Evolutionary conservation across 768 basidiomycete genomes (phyloP).

Genomic region (Tubosaeta sp.): DNA sequence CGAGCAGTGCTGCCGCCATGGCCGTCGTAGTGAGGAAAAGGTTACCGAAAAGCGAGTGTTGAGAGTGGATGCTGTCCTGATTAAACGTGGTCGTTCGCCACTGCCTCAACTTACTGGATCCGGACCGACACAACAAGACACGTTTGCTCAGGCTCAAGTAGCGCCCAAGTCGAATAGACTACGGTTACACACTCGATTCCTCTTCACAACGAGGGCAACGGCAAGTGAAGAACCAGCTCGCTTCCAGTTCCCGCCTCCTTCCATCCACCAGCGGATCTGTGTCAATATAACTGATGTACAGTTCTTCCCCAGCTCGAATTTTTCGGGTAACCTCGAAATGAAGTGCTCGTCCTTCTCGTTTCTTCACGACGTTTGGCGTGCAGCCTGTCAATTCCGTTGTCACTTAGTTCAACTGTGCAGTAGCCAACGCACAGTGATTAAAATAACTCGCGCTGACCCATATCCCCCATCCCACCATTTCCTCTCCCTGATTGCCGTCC

Average conservation of each 20-base stretch:
- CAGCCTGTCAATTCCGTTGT: slow-evolving; percentile 38
- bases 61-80: slow-evolving; percentile 1
- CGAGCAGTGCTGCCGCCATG: slow-evolving; percentile 18
- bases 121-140: neutral
- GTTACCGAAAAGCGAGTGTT: slow-evolving; percentile 1
- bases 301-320: slow-evolving; percentile 47
- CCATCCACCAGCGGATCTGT: slow-evolving; percentile 28
- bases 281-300: slow-evolving; percentile 57
- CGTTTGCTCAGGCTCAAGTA: neutral
- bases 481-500: slow-evolving; percentile 46
- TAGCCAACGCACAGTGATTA: slow-evolving; percentile 52
- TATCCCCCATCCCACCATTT: slow-evolving; percentile 65
- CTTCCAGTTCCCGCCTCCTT: slow-evolving; percentile 39
- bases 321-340: slow-evolving; percentile 44
- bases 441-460: slow-evolving; percentile 62
- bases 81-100: slow-evolving; percentile 14
- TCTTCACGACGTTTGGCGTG: slow-evolving; percentile 48
- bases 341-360: slow-evolving; percentile 39
- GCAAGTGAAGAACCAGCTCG: slow-evolving; percentile 58
- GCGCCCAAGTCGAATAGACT: neutral
- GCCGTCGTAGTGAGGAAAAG: slow-evolving; percentile 7
- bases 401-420: neutral
- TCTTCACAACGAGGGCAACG: slow-evolving; percentile 42
- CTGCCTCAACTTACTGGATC: slow-evolving; percentile 3
- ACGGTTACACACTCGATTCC: slow-evolving; percentile 8